Evolutionary conservation across 2,329 filamentous ascomycete species (phyloP).

Genomic region (Cercospora zeae-maydis): DNA sequence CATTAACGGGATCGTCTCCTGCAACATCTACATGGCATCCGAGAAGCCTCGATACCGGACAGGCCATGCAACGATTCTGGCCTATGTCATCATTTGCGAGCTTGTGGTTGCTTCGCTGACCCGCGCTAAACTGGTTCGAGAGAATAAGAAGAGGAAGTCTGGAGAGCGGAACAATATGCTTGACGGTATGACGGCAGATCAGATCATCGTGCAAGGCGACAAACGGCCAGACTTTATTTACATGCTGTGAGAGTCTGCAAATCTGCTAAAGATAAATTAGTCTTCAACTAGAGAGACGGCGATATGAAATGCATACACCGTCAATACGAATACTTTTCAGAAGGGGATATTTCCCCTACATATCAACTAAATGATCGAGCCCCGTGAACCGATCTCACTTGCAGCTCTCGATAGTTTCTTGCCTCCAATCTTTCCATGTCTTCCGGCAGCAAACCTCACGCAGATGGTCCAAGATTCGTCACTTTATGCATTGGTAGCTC

Average conservation of each 20-base stretch:
- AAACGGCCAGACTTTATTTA: conserved; percentile 43
- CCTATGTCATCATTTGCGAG: conserved; percentile 60
- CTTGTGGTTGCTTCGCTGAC: conserved; percentile 65
- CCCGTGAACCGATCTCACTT: too few species aligned
- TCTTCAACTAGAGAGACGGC: not conserved
- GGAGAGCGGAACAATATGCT: conserved; percentile 64
- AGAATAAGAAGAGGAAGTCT: conserved; percentile 65
- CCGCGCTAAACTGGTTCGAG: conserved; percentile 59
- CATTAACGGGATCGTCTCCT: conserved; percentile 74
- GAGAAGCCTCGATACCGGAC: conserved; percentile 34
- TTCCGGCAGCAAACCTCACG: too few species aligned
- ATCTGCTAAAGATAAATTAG: not conserved
- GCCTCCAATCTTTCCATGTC: too few species aligned
- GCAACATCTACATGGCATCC: conserved; percentile 65
- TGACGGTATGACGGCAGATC: conserved; percentile 58
- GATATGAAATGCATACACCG: not conserved
- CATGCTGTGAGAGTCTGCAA: conserved; percentile 3
- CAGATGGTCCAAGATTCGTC: too few species aligned
- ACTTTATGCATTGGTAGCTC: too few species aligned
- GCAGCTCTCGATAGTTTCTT: too few species aligned
- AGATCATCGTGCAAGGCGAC: conserved; percentile 68
- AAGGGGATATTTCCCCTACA: too few species aligned
- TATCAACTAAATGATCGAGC: too few species aligned
- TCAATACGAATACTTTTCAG: not conserved
- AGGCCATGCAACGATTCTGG: conserved; percentile 73